Evolutionary conservation across 306 rosid species (phyloP).

Genomic region (Citrullus colocynthis): DNA sequence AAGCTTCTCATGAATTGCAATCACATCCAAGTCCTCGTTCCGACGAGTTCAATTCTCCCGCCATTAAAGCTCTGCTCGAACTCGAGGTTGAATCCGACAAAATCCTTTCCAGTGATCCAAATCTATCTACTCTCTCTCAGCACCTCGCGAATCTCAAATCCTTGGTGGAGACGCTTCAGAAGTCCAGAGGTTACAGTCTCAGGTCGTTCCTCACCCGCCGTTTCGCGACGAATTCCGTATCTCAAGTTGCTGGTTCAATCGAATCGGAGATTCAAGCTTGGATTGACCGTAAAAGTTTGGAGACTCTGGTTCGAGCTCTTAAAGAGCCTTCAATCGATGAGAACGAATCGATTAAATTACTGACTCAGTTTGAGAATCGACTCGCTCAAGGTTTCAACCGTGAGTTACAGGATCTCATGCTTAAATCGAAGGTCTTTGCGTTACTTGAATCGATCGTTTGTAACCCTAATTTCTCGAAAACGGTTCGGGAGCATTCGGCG

Average conservation of each 20-base stretch:
- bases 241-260: slow-evolving; percentile 55
- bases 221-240: slow-evolving; percentile 37
- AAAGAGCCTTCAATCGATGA: slow-evolving; percentile 8
- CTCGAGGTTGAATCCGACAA: slow-evolving; percentile 53
- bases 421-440: slow-evolving; percentile 40
- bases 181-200: slow-evolving; percentile 15
- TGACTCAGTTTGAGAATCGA: slow-evolving; percentile 45
- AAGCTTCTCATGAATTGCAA: slow-evolving; percentile 62
- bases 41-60: slow-evolving; percentile 37
- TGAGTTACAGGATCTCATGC: slow-evolving; percentile 56
- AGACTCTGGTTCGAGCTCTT: slow-evolving; percentile 21
- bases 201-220: slow-evolving; percentile 59
- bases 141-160: slow-evolving; percentile 48
- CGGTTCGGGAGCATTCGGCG: slow-evolving; percentile 44
- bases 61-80: slow-evolving; percentile 66
- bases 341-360: slow-evolving; percentile 20
- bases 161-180: slow-evolving; percentile 32
- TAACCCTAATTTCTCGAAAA: slow-evolving; percentile 21
- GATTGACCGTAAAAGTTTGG: slow-evolving; percentile 68
- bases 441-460: slow-evolving; percentile 34
- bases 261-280: slow-evolving; percentile 68
- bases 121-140: slow-evolving; percentile 35
- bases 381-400: slow-evolving; percentile 51
- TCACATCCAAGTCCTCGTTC: slow-evolving; percentile 26
- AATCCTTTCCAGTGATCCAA: slow-evolving; percentile 46